These are phyloP conservation scores for Saccharomycopsis oosterbeekiorum DNA, from an alignment of 805 yeast genomes.

Conservation along the genomic window DNA sequence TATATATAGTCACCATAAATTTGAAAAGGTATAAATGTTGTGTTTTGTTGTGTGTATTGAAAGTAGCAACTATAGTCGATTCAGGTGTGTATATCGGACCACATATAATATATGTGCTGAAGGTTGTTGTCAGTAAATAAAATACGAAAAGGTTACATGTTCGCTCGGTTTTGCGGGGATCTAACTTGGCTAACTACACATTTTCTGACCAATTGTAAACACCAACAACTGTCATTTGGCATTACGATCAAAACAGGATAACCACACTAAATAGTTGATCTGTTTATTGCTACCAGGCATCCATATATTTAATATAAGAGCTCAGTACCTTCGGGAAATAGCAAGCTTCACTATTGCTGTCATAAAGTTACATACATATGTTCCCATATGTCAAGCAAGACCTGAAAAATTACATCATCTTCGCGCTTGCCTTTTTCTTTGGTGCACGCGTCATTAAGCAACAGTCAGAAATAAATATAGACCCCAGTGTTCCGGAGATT, in stretches of 20 bases:
- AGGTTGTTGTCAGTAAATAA: too few relatives aligned
- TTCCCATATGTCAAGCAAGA: neutral
- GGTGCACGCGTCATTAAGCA: too few relatives aligned
- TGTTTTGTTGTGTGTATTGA: neutral
- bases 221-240: too few relatives aligned
- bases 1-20: neutral
- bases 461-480: too few relatives aligned
- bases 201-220: too few relatives aligned
- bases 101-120: too few relatives aligned
- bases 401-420: neutral
- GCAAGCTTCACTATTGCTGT: neutral
- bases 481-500: too few relatives aligned
- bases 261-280: too few relatives aligned
- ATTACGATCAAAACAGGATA: too few relatives aligned
- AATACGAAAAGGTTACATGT: too few relatives aligned
- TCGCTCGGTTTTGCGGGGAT: too few relatives aligned
- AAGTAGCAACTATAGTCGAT: neutral
- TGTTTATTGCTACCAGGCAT: neutral
- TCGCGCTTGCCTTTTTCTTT: neutral
- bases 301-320: neutral
- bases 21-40: neutral
- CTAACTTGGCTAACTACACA: too few relatives aligned
- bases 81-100: neutral
- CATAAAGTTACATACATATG: neutral
- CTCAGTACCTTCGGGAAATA: neutral